These are phyloP conservation scores for Didymella sp. DNA, from an alignment of 2,329 filamentous ascomycete genomes.

Conservation along the genomic window DNA sequence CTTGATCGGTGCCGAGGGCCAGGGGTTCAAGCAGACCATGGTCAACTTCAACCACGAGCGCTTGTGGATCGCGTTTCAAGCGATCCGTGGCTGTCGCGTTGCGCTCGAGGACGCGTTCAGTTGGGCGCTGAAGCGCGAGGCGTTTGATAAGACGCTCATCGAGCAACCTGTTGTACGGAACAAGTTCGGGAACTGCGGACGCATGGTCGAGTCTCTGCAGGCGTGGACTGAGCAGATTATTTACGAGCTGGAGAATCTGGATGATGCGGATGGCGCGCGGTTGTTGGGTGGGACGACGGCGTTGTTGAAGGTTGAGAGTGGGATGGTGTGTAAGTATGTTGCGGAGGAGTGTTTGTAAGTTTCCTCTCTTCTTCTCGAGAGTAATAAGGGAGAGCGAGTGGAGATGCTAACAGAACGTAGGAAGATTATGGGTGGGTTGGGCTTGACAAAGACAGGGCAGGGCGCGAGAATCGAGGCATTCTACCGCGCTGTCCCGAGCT, in stretches of 20 bases:
- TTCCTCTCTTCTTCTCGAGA: slow-evolving; percentile 1
- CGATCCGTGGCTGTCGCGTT: slow-evolving; percentile 36
- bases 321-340: slow-evolving; percentile 38
- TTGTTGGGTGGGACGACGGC: slow-evolving; percentile 36
- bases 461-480: slow-evolving; percentile 40
- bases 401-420: slow-evolving; percentile 1
- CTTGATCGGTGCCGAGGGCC: slow-evolving; percentile 39
- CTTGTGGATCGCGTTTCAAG: slow-evolving; percentile 43
- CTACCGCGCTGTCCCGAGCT: slow-evolving; percentile 33
- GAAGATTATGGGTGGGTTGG: slow-evolving; percentile 21
- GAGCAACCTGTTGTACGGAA: slow-evolving; percentile 44
- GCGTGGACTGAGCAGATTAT: slow-evolving; percentile 43
- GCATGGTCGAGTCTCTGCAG: slow-evolving; percentile 38
- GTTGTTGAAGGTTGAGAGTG: slow-evolving; percentile 35
- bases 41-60: slow-evolving; percentile 48
- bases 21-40: slow-evolving; percentile 44
- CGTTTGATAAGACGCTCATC: slow-evolving; percentile 43
- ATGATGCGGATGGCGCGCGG: slow-evolving; percentile 28
- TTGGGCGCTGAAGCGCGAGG: slow-evolving; percentile 42
- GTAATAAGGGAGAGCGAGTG: not conserved
- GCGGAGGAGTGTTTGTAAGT: slow-evolving; percentile 39
- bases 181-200: slow-evolving; percentile 42
- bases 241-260: slow-evolving; percentile 34
- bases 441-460: slow-evolving; percentile 38
- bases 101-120: slow-evolving; percentile 40